Conservation (phyloP, 805 yeast genomes). For the Candida sithepensis region DNA sequence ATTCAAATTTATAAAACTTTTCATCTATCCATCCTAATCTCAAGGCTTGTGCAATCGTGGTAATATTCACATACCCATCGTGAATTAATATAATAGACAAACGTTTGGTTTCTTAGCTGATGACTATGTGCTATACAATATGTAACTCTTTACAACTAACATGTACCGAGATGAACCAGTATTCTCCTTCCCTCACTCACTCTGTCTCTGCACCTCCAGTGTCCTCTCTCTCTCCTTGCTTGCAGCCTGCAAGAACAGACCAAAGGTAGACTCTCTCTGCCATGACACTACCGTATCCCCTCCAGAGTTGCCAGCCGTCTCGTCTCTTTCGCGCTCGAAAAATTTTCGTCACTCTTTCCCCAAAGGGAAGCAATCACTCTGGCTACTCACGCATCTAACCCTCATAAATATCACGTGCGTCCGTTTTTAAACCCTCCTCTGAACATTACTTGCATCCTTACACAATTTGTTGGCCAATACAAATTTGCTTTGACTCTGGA, state of each 20-base stretch:
- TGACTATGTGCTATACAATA: background rate
- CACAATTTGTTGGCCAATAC: too few relatives aligned
- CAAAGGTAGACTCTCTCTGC: too few relatives aligned
- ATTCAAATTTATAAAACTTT: background rate
- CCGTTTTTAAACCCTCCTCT: background rate
- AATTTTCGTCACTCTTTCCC: background rate
- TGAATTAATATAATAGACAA: background rate
- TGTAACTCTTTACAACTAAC: too few relatives aligned
- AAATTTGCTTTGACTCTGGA: too few relatives aligned
- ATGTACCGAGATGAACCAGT: too few relatives aligned
- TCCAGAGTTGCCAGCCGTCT: background rate
- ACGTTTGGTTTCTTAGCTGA: background rate
- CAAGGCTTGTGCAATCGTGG: background rate
- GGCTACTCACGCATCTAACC: too few relatives aligned
- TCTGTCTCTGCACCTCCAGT: background rate
- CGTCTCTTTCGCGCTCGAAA: background rate
- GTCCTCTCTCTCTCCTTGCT: too few relatives aligned
- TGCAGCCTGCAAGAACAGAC: too few relatives aligned
- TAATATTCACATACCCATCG: background rate
- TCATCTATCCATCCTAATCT: background rate
- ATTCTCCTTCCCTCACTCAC: too few relatives aligned
- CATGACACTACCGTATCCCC: background rate
- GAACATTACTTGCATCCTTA: too few relatives aligned
- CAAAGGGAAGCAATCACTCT: background rate
- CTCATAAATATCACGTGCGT: background rate